These are phyloP conservation scores for Russula sp. DNA, from an alignment of 768 basidiomycete species.

Conservation along the genomic window DNA sequence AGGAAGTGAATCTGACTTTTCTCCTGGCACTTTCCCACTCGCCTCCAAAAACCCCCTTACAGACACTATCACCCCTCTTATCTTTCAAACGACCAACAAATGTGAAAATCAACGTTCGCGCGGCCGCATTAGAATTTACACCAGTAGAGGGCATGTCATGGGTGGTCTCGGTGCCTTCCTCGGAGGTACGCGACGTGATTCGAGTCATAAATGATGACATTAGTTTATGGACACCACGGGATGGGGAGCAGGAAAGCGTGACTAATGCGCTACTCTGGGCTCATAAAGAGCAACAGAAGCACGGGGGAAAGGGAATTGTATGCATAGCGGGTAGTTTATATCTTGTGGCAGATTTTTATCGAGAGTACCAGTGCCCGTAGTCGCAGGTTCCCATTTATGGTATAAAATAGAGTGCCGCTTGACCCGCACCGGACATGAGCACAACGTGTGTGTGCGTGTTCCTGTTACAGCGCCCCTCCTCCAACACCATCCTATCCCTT, in stretches of 20 bases:
- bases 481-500: background rate
- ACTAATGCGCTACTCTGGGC: slow-evolving; percentile 50
- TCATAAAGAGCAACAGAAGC: slow-evolving; percentile 24
- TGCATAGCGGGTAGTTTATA: slow-evolving; percentile 91
- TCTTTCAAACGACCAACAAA: slow-evolving; percentile 35
- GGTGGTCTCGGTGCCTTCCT: slow-evolving; percentile 63
- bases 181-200: slow-evolving; percentile 50
- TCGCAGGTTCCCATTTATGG: slow-evolving; percentile 5
- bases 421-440: background rate
- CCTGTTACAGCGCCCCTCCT: background rate
- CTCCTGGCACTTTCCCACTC: slow-evolving; percentile 83
- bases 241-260: slow-evolving; percentile 39
- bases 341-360: slow-evolving; percentile 89
- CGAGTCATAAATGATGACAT: slow-evolving; percentile 43
- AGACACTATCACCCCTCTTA: slow-evolving; percentile 70
- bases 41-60: slow-evolving; percentile 73
- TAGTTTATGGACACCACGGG: slow-evolving; percentile 46
- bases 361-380: slow-evolving; percentile 33
- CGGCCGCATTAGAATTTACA: slow-evolving; percentile 63
- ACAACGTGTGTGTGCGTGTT: background rate
- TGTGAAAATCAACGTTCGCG: slow-evolving; percentile 39
- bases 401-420: background rate
- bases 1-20: slow-evolving; percentile 53
- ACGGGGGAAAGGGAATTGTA: slow-evolving; percentile 44
- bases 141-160: slow-evolving; percentile 93